Evolutionary conservation across 768 basidiomycete genomes (phyloP), one percentile per base, ranked within the genome.

Genomic region (Leccinum truebloodii): DNA sequence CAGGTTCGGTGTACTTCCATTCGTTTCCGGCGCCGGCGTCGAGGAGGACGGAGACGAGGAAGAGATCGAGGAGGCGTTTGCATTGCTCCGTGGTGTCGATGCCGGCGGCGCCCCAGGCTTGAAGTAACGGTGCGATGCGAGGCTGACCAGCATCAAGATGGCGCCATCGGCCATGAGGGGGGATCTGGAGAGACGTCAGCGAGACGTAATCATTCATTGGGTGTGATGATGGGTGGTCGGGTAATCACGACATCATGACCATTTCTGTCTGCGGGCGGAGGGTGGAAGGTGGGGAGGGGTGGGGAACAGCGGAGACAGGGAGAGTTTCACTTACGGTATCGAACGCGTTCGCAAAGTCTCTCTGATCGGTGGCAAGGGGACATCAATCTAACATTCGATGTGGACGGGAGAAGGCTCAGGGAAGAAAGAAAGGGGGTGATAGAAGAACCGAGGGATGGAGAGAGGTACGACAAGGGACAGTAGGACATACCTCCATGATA

Each of bases 21-120:
- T 76, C 68, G 58, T 84, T 88, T 0, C 95, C 96, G 0, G 95
- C 96, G 1, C 95, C 95, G 0, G 95, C 96, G 67, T 98, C 96
- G 37, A 99, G 85, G 14, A 98, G 81, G 8, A 98, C 96, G 12
- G 94, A 94, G 32, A 93, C 90, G 57, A 87, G 76, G 77, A 95
- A 95, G 44, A 97, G 84, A 75, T 98, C 96, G 71, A 98, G 80
- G 35, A 94, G 79, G 1, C 94, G 83, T 59, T 86, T 85, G 55
- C 86, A 82, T 48, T 83, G 81, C 67, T 95, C 88, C 56, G 79
- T 83, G 2, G 69, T 60, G 65, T 83, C 80, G 6, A 83, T 70
- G 20, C 58, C 59, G 0, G 75, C 70, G 0, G 76, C 62, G 0
- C 77, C 73, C 91, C 91, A 93, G 46, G 79, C 74, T 0, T 72